phyloP scores from a whole-genome alignment of 2,329 filamentous ascomycete species.

The Penicillium brasilianum region DNA sequence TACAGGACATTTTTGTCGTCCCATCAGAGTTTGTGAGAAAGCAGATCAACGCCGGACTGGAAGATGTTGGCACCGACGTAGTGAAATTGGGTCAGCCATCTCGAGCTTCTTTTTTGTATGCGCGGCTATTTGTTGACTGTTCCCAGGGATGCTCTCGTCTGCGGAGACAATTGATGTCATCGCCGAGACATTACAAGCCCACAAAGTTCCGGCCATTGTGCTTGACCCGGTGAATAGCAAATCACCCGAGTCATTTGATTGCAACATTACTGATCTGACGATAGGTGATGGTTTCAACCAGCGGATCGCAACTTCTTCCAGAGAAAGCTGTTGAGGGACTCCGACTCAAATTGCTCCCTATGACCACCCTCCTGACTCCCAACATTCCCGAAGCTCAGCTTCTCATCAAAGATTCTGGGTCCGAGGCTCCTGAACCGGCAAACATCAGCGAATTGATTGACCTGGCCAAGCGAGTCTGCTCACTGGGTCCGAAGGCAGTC shows the following conservation, averaged over 20 bases:
- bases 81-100: conserved; percentile 78
- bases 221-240: conserved; percentile 70
- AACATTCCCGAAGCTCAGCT: conserved; percentile 56
- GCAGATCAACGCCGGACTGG: conserved; percentile 83
- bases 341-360: conserved; percentile 47
- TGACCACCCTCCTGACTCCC: conserved; percentile 54
- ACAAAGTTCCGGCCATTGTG: conserved; percentile 65
- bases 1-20: conserved; percentile 78
- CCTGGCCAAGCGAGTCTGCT: conserved; percentile 69
- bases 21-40: conserved; percentile 79
- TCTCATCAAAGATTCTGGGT: conserved; percentile 49
- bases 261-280: conserved; percentile 20
- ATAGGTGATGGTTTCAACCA: conserved; percentile 80
- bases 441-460: conserved; percentile 69
- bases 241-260: background rate
- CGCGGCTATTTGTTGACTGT: conserved; percentile 10
- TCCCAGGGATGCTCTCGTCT: conserved; percentile 79
- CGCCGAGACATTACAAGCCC: conserved; percentile 64
- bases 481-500: conserved; percentile 76
- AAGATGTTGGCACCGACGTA: conserved; percentile 85
- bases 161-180: conserved; percentile 71
- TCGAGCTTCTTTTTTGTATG: background rate
- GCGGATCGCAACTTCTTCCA: conserved; percentile 53
- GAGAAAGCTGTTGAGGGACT: conserved; percentile 48
- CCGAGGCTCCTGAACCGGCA: conserved; percentile 53